Conservation (phyloP, 805 yeast genomes). For the Metschnikowia cerradonensis region DNA sequence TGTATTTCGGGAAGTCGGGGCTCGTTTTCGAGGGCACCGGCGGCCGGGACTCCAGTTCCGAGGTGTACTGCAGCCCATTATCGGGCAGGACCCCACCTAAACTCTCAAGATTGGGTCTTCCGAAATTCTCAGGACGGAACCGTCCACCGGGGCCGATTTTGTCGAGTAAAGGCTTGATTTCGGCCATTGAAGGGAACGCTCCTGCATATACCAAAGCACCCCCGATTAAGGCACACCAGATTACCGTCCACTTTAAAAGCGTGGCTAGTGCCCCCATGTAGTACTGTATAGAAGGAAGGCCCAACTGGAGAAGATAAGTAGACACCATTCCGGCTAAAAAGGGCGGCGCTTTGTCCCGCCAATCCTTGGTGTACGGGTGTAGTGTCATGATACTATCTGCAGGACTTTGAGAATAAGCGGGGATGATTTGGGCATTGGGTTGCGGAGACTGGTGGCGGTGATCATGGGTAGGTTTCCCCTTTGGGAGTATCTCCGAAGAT, state of each 20-base stretch:
- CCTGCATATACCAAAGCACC: conserved; percentile 31
- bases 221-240: conserved; percentile 24
- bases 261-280: conserved; percentile 19
- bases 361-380: not conserved
- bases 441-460: not conserved
- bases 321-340: conserved; percentile 26
- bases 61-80: not conserved
- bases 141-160: not conserved
- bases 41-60: not conserved
- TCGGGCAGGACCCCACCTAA: not conserved
- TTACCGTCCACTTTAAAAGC: conserved; percentile 21
- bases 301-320: conserved; percentile 20
- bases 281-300: conserved; percentile 21
- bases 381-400: not conserved
- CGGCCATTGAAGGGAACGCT: not conserved
- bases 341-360: conserved; percentile 9
- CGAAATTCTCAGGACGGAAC: not conserved
- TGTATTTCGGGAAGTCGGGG: not conserved
- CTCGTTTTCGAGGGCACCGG: not conserved
- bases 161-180: not conserved
- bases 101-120: not conserved
- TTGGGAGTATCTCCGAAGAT: not conserved
- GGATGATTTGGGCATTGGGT: not conserved
- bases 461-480: not conserved
- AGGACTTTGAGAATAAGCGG: not conserved